These are phyloP conservation scores for Clonostachys rhizophaga DNA, from an alignment of 2,329 filamentous ascomycete species.

Conservation along the genomic window DNA sequence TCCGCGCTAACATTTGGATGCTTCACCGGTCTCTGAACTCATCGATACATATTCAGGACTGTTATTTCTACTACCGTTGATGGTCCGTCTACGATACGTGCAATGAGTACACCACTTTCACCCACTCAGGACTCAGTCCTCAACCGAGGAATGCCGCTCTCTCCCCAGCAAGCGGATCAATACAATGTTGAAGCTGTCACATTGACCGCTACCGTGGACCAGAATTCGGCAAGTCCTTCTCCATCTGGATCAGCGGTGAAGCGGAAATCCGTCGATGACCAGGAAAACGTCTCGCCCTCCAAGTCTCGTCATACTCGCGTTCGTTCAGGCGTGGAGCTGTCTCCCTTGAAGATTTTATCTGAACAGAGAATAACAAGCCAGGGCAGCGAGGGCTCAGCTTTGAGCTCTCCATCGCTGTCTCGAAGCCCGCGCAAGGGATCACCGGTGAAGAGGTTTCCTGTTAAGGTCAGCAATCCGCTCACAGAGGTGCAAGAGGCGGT, in stretches of 20 bases:
- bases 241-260: background rate
- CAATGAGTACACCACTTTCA: slow-evolving; percentile 2
- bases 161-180: slow-evolving; percentile 18
- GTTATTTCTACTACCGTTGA: no score
- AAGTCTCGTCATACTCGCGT: slow-evolving; percentile 49
- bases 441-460: slow-evolving; percentile 56
- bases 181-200: slow-evolving; percentile 25
- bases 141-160: slow-evolving; percentile 8
- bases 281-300: slow-evolving; percentile 42
- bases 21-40: no score
- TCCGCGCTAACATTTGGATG: no score
- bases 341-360: slow-evolving; percentile 51
- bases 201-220: slow-evolving; percentile 1
- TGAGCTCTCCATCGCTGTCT: background rate
- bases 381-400: background rate
- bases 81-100: background rate
- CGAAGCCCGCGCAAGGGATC: slow-evolving; percentile 26
- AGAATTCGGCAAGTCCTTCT: slow-evolving; percentile 7
- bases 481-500: slow-evolving; percentile 8
- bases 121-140: background rate
- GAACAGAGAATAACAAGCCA: slow-evolving; percentile 9
- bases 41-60: no score
- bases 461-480: slow-evolving; percentile 41
- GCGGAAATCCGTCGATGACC: slow-evolving; percentile 16
- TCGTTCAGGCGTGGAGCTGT: slow-evolving; percentile 51